Evolutionary conservation across 2,329 filamentous ascomycete genomes (phyloP).

Genomic region (Herpomyces periplanetae): DNA sequence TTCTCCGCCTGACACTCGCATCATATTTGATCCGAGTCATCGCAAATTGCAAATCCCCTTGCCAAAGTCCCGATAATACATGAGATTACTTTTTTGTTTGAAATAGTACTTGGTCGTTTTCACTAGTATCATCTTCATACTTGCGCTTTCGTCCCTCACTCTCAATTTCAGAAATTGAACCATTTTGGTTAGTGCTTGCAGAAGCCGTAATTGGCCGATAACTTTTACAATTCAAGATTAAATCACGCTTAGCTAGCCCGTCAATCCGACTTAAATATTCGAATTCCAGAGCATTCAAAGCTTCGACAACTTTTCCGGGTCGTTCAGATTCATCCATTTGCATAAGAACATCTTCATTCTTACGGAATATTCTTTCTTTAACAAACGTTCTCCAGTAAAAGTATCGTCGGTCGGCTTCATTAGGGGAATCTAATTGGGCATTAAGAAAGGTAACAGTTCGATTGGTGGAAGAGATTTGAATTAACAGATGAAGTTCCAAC

Average conservation of each 20-base stretch:
- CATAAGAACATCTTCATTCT: slow-evolving; percentile 27
- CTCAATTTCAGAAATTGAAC: too few relatives aligned
- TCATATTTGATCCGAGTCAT: too few relatives aligned
- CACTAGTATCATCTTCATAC: too few relatives aligned
- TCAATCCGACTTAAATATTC: slow-evolving; percentile 29
- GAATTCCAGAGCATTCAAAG: slow-evolving; percentile 22
- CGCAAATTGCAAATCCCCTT: too few relatives aligned
- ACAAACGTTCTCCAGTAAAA: slow-evolving; percentile 29
- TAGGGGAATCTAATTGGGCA: slow-evolving; percentile 9
- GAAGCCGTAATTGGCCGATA: too few relatives aligned
- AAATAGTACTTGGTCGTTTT: too few relatives aligned
- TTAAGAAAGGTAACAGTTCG: slow-evolving; percentile 11
- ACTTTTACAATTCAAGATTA: too few relatives aligned
- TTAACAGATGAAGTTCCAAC: slow-evolving; percentile 30
- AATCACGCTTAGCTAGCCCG: slow-evolving; percentile 10
- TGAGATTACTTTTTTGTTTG: too few relatives aligned
- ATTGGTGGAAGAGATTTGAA: slow-evolving; percentile 12
- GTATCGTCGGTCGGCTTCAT: slow-evolving; percentile 19
- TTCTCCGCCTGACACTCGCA: too few relatives aligned
- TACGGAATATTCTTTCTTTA: slow-evolving; percentile 35
- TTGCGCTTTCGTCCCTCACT: too few relatives aligned
- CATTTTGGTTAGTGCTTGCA: too few relatives aligned
- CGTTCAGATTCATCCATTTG: slow-evolving; percentile 27
- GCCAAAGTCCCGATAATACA: too few relatives aligned
- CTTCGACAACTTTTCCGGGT: slow-evolving; percentile 28